Conservation (phyloP, 2,329 filamentous ascomycete genomes). For the Alternaria ventricosa region DNA sequence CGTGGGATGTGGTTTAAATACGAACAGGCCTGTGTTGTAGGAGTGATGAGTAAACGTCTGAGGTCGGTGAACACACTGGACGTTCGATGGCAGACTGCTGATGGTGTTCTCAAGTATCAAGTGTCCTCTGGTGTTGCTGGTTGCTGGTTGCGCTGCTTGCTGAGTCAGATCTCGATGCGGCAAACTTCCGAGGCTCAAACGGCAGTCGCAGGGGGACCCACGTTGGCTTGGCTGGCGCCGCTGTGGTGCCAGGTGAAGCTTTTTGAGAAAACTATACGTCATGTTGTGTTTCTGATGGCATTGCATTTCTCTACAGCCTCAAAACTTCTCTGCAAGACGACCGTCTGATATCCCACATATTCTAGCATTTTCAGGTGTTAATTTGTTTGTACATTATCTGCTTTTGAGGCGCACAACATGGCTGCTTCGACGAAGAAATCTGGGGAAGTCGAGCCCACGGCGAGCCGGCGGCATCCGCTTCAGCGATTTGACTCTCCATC, state of each 20-base stretch:
- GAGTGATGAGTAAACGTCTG: neutral
- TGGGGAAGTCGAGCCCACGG: constrained; percentile 18
- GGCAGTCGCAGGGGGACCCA: constrained; percentile 9
- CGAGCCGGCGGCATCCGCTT: constrained; percentile 62
- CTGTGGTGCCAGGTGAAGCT: neutral
- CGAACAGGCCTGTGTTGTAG: neutral
- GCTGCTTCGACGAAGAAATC: neutral
- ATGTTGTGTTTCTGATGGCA: constrained; percentile 3
- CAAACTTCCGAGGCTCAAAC: constrained; percentile 17
- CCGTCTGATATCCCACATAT: neutral
- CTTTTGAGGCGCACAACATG: constrained; percentile 2
- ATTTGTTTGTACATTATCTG: neutral
- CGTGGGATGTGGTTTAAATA: neutral
- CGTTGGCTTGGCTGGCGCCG: constrained; percentile 16
- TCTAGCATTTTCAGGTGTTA: neutral
- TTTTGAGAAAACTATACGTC: constrained; percentile 13
- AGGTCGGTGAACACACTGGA: neutral
- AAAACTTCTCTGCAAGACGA: neutral
- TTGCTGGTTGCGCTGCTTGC: neutral
- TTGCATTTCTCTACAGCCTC: neutral
- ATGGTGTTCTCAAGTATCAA: no score
- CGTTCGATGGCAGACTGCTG: neutral
- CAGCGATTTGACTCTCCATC: constrained; percentile 72
- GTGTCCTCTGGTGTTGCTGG: no score
- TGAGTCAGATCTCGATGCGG: constrained; percentile 8